These are phyloP conservation scores for Scheffersomyces segobiensis DNA, from an alignment of 1,139 yeast species.

Conservation along the genomic window DNA sequence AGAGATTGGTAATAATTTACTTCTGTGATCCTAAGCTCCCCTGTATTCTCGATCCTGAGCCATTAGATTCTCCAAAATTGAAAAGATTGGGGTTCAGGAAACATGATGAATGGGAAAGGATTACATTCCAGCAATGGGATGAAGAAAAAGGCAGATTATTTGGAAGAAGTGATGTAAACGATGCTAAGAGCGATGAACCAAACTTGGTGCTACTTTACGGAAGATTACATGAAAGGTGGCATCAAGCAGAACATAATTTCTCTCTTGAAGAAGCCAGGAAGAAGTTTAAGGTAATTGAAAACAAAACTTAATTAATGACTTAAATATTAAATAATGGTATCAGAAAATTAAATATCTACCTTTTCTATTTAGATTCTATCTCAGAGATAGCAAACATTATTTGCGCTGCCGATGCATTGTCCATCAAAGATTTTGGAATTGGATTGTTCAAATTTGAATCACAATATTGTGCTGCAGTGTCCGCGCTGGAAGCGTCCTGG, in stretches of 20 bases:
- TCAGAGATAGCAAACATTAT: slow-evolving; percentile 17
- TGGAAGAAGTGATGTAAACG: slow-evolving; percentile 17
- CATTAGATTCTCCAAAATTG: slow-evolving; percentile 13
- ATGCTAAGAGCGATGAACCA: slow-evolving; percentile 15
- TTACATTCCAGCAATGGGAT: slow-evolving; percentile 17
- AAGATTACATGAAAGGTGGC: slow-evolving; percentile 20
- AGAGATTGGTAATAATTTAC: slow-evolving; percentile 27
- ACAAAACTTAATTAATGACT: slow-evolving; percentile 2
- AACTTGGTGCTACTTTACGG: slow-evolving; percentile 18
- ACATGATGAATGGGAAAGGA: slow-evolving; percentile 17
- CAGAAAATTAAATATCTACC: not conserved
- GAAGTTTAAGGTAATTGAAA: slow-evolving; percentile 15
- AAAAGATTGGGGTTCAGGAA: slow-evolving; percentile 10
- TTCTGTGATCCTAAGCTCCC: slow-evolving; percentile 22
- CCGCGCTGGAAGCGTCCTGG: slow-evolving; percentile 4
- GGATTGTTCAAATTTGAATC: slow-evolving; percentile 9
- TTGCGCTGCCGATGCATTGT: slow-evolving; percentile 28
- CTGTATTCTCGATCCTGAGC: slow-evolving; percentile 17
- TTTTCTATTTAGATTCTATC: not conserved
- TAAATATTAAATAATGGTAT: not conserved
- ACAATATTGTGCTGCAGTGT: slow-evolving; percentile 12
- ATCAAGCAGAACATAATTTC: slow-evolving; percentile 17
- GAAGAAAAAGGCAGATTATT: slow-evolving; percentile 17
- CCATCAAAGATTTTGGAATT: slow-evolving; percentile 18
- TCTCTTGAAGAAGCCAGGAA: slow-evolving; percentile 19